Base-by-base conservation (phyloP, 2,329 filamentous ascomycete genomes). In the Rhinocladiella similis region DNA sequence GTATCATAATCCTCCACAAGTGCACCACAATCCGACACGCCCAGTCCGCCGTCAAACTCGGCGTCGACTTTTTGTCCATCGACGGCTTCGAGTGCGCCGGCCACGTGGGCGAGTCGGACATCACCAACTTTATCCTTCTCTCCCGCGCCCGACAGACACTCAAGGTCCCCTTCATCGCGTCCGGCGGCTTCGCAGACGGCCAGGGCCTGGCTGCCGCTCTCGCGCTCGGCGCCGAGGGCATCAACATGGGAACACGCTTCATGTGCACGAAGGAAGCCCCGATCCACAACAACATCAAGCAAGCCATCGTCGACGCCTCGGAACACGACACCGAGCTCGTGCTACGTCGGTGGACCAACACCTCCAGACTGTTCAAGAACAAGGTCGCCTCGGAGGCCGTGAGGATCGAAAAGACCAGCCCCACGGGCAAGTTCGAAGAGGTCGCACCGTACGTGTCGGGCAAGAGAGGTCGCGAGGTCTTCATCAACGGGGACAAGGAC, bases 161-260 rank as follows among this genome's bases (percentile, higher is more conserved):
- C 36, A 83, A 82, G 35, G 84, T 95, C 9, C 94, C 94, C 0
- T 99, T 97, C 73, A 96, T 99, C 70, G 94, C 94, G 1, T 95
- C 89, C 1, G 94, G 94, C 54, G 94, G 94, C 1, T 97, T 99
- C 70, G 93, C 91, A 12, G 94, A 99, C 71, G 94, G 94, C 0
- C 85, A 96, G 68, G 94, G 94, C 3, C 82, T 99, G 18, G 94
- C 94, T 1, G 94, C 93, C 1, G 94, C 94, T 6, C 79, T 99
- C 65, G 87, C 88, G 39, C 82, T 99, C 12, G 94, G 94, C 35
- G 94, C 94, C 0, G 90, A 90, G 72, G 94, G 94, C 61, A 87
- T 97, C 76, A 99, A 99, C 77, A 99, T 99, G 94, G 94, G 94
- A 56, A 99, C 94, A 9, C 82, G 94, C 41, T 99, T 97, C 79